phyloP scores from a whole-genome alignment of 2,329 filamentous ascomycete species.

The Xylaria sp. region DNA sequence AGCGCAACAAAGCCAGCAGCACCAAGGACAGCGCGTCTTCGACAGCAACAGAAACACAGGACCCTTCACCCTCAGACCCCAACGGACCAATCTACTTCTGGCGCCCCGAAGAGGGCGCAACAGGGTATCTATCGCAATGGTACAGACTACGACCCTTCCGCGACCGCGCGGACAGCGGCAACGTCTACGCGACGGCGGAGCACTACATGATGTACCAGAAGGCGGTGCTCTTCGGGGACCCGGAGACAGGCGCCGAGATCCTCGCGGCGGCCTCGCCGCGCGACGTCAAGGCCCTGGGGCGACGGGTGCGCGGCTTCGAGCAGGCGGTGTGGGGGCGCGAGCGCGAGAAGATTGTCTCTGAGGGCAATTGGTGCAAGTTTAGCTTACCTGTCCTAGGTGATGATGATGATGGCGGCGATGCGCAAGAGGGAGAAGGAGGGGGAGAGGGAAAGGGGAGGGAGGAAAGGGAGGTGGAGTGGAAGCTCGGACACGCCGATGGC shows the following conservation, averaged over 20 bases:
- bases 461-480: conserved; percentile 29
- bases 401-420: conserved; percentile 32
- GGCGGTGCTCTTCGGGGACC: conserved; percentile 50
- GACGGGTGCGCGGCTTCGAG: conserved; percentile 65
- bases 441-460: neutral
- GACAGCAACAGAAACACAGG: too few species aligned
- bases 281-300: conserved; percentile 65
- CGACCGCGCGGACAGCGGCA: conserved; percentile 27
- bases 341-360: conserved; percentile 65
- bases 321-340: conserved; percentile 62
- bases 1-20: neutral
- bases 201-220: conserved; percentile 56
- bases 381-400: conserved; percentile 56
- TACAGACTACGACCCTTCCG: conserved; percentile 37
- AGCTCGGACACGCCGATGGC: conserved; percentile 28
- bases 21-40: neutral
- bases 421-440: too few species aligned
- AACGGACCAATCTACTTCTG: conserved; percentile 39
- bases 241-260: conserved; percentile 58
- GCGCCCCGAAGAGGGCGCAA: conserved; percentile 22
- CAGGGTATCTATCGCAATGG: conserved; percentile 41
- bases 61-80: neutral
- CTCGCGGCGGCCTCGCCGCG: conserved; percentile 59
- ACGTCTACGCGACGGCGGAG: conserved; percentile 62
- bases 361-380: conserved; percentile 71